Evolutionary conservation across 1,139 yeast species (phyloP), one percentile per base, ranked within the genome.

Genomic region (Oligophagozyma castellii): DNA sequence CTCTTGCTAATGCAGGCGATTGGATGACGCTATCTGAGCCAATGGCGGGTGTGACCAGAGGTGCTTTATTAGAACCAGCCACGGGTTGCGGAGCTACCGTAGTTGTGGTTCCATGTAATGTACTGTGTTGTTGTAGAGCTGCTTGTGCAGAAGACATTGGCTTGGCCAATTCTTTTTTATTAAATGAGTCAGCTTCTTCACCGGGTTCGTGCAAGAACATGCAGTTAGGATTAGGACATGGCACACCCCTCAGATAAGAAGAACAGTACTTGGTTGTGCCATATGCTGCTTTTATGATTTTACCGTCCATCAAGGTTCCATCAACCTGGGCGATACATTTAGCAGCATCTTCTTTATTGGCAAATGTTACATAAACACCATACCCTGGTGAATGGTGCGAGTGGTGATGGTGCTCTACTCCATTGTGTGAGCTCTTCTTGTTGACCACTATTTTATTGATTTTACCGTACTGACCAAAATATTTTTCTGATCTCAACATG

Each of bases 151-250:
- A 79, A n/a, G n/a, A n/a, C n/a, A n/a, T n/a, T n/a, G n/a, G n/a
- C n/a, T n/a, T n/a, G 10, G 86, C 75, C 50, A 84, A 65, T 51
- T 86, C 95, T 52, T 86, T 92, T 56, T 95, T 74, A 19, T 95
- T 81, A 56, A 83, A 89, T 5, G 93, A 77, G 48, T 92, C 98
- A 1, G 96, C 96, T 54, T 92, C 98, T 59, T 92, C 99, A 35
- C 99, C 98, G 3, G 98, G 98, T 55, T 92, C 98, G 53, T 92
- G 99, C 46, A 92, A 65, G 50, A 89, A 92, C 98, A 92, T 92
- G 65, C 99, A 92, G 52, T 84, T 84, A 36, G 98, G 98, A 56
- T 92, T 92, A 35, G 95, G 98, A 58, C 99, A 92, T 13, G 93
- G 76, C 53, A 83, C 93, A 23, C 95, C 95, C 40, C 96, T 70